Evolutionary conservation across 164 flowering plant genomes (phyloP).

Genomic region (Platanus orientalis): DNA sequence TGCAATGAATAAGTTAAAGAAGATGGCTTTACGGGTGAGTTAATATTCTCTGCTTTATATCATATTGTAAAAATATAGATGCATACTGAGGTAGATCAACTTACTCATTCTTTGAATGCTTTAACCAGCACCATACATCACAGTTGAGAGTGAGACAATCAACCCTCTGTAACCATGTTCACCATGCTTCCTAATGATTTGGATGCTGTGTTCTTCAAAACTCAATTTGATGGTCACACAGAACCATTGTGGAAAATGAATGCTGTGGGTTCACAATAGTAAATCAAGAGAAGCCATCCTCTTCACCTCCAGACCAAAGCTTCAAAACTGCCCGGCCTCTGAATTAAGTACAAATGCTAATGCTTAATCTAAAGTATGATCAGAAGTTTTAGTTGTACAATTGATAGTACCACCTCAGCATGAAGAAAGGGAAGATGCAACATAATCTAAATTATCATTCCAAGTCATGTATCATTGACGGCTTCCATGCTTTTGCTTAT

Average conservation of each 20-base stretch:
- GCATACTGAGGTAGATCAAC: neutral
- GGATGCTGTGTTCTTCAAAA: neutral
- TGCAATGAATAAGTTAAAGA: constrained; percentile 98
- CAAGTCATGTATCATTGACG: too few relatives aligned
- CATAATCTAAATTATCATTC: neutral
- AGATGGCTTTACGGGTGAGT: constrained; percentile 98
- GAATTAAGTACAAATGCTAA: too few relatives aligned
- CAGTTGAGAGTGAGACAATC: neutral
- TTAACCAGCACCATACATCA: neutral
- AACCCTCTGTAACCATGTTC: neutral
- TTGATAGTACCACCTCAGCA: too few relatives aligned
- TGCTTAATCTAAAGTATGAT: too few relatives aligned
- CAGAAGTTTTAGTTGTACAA: too few relatives aligned
- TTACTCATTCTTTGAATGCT: neutral
- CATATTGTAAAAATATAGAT: neutral
- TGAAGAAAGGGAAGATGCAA: neutral
- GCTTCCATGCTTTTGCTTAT: too few relatives aligned
- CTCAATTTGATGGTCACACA: too few relatives aligned
- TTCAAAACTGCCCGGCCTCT: too few relatives aligned
- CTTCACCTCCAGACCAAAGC: too few relatives aligned
- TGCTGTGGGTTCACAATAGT: too few relatives aligned
- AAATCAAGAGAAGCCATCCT: too few relatives aligned
- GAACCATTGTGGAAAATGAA: too few relatives aligned
- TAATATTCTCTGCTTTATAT: neutral
- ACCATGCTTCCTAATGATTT: neutral